phyloP scores from a whole-genome alignment of 2,329 filamentous ascomycete species.

The Aspergillus hortae region DNA sequence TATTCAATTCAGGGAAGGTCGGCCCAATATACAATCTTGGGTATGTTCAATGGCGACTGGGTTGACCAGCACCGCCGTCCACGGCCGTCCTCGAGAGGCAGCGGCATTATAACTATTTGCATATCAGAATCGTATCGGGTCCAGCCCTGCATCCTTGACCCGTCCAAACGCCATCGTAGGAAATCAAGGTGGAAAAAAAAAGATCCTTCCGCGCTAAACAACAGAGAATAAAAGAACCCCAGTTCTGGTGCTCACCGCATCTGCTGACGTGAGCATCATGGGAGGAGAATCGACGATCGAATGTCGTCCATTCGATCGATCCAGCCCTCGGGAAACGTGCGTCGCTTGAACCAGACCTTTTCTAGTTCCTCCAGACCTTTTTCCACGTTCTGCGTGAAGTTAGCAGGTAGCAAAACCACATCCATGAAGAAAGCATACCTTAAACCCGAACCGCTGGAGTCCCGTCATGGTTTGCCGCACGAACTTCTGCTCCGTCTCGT shows the following conservation, averaged over 20 bases:
- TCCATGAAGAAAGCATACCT: constrained; percentile 12
- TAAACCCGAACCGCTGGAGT: constrained; percentile 27
- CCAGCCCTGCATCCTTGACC: constrained; percentile 5
- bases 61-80: not conserved
- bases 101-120: not conserved
- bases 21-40: not conserved
- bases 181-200: not conserved
- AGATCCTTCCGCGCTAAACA: constrained; percentile 4
- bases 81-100: not conserved
- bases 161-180: constrained; percentile 2
- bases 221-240: not conserved
- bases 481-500: constrained; percentile 26
- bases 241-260: not conserved
- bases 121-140: constrained; percentile 6
- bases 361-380: constrained; percentile 28
- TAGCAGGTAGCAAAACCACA: not conserved
- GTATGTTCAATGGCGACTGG: not conserved
- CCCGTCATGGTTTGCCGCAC: constrained; percentile 29
- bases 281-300: constrained; percentile 30
- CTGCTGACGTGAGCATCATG: constrained; percentile 11
- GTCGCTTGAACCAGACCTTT: constrained; percentile 29
- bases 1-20: not conserved
- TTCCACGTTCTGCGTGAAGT: constrained; percentile 24
- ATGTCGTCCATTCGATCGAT: constrained; percentile 30
- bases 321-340: constrained; percentile 31